phyloP scores from a whole-genome alignment of 805 yeast species.

The Hanseniaspora pseudoguilliermondii region DNA sequence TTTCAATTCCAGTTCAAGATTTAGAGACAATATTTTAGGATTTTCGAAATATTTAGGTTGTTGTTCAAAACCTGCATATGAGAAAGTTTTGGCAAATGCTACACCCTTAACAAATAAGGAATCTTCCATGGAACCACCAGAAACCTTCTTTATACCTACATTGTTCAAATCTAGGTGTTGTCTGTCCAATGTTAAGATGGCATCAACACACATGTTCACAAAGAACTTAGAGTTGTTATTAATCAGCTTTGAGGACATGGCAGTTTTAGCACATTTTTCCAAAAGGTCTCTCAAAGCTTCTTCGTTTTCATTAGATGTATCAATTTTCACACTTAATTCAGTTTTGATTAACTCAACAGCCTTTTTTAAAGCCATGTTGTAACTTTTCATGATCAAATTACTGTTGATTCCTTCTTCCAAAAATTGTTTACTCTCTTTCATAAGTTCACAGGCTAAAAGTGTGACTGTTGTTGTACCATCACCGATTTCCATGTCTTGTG shows the following conservation, averaged over 20 bases:
- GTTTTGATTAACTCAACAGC: conserved; percentile 54
- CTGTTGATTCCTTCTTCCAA: conserved; percentile 95
- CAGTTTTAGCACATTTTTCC: conserved; percentile 89
- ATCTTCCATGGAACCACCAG: conserved; percentile 96
- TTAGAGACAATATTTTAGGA: conserved; percentile 74
- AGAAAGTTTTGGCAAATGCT: conserved; percentile 92
- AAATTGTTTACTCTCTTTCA: conserved; percentile 79
- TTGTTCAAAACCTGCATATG: conserved; percentile 97
- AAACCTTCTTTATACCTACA: conserved; percentile 87
- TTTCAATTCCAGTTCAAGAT: conserved; percentile 89
- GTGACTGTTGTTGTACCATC: conserved; percentile 97
- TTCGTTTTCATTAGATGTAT: conserved; percentile 34
- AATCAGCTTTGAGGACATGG: conserved; percentile 91
- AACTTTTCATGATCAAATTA: conserved; percentile 77
- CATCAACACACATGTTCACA: conserved; percentile 93
- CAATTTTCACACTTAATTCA: conserved; percentile 64
- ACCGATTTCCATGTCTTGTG: conserved; percentile 97
- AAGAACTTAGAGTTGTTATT: conserved; percentile 78
- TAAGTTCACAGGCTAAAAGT: conserved; percentile 82
- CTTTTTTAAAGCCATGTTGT: conserved; percentile 63
- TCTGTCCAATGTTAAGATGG: conserved; percentile 77
- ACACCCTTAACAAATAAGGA: conserved; percentile 83
- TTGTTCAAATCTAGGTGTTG: conserved; percentile 74
- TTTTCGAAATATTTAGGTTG: conserved; percentile 76
- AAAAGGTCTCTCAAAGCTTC: conserved; percentile 57